These are phyloP conservation scores for Clathrospora elynae DNA, from an alignment of 2,329 filamentous ascomycete genomes.

Conservation along the genomic window DNA sequence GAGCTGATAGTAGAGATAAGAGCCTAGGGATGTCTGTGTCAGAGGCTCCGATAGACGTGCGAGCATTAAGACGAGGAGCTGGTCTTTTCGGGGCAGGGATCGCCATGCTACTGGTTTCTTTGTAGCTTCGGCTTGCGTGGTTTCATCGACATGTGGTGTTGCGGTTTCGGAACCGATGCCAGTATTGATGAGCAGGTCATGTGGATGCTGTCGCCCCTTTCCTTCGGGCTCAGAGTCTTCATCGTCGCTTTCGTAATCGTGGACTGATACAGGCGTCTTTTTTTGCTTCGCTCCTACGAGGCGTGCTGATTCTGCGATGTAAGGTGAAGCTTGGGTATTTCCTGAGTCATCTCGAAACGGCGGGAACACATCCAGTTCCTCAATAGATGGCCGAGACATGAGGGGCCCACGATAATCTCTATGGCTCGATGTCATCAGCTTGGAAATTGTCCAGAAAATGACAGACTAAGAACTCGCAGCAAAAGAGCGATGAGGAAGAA, in stretches of 20 bases:
- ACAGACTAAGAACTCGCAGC: not conserved
- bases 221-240: not conserved
- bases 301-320: not conserved
- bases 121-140: constrained; percentile 27
- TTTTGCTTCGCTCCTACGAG: not conserved
- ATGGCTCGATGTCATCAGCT: constrained; percentile 1
- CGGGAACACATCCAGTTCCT: not conserved
- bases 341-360: no score
- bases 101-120: constrained; percentile 67
- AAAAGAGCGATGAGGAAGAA: not conserved
- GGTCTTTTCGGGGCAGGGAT: constrained; percentile 75
- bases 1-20: constrained; percentile 90
- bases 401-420: not conserved
- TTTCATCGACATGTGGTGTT: constrained; percentile 27
- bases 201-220: constrained; percentile 5
- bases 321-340: not conserved
- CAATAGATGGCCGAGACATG: not conserved
- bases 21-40: constrained; percentile 66
- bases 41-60: constrained; percentile 82
- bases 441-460: not conserved
- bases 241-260: constrained; percentile 4
- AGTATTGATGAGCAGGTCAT: constrained; percentile 29
- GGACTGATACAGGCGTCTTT: not conserved
- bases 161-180: constrained; percentile 22
- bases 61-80: constrained; percentile 77